phyloP scores from a whole-genome alignment of 1,139 yeast species.

The Lodderomyces jiufengensis region DNA sequence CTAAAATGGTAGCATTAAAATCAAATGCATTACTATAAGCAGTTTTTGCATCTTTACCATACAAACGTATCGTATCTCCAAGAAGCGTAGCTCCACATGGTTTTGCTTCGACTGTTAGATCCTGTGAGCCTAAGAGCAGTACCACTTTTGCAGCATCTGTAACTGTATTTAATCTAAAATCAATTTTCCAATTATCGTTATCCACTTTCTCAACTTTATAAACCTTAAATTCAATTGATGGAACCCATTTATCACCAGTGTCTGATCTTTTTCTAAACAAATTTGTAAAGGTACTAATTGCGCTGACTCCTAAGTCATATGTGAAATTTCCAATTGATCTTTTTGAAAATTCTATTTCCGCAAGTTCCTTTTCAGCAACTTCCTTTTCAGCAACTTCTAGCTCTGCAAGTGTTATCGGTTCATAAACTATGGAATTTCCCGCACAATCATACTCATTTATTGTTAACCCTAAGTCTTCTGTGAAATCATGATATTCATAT shows the following conservation, averaged over 20 bases:
- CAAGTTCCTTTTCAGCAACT: background rate
- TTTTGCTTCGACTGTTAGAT: too few species aligned
- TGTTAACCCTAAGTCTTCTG: too few species aligned
- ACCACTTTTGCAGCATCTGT: background rate
- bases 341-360: background rate
- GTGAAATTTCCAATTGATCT: background rate
- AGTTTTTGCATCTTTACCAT: constrained; percentile 1
- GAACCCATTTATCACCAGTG: background rate
- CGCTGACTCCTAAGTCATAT: too few species aligned
- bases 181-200: constrained; percentile 1
- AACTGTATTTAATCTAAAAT: background rate
- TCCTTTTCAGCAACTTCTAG: background rate
- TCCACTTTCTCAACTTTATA: background rate
- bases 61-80: background rate
- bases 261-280: too few species aligned
- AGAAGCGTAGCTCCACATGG: too few species aligned
- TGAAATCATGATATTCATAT: too few species aligned
- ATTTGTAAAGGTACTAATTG: too few species aligned
- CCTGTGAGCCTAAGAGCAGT: too few species aligned
- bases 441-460: too few species aligned
- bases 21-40: constrained; percentile 2
- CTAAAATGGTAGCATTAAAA: constrained; percentile 16
- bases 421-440: too few species aligned
- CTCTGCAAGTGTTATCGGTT: too few species aligned
- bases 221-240: constrained; percentile 1